Conservation (phyloP, 169 alveolate species). For the Theileria sp. region DNA sequence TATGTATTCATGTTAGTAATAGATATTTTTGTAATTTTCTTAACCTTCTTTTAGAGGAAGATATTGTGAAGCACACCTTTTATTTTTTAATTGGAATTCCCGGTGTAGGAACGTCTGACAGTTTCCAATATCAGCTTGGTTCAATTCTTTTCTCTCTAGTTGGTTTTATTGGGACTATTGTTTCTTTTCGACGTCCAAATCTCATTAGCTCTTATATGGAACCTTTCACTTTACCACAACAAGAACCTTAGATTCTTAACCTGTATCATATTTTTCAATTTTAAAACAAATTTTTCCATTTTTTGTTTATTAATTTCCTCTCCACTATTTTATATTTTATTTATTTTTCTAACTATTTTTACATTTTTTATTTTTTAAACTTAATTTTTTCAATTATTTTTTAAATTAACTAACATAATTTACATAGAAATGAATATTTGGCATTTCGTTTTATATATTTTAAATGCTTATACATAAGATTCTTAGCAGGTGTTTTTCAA, state of each 20-base stretch:
- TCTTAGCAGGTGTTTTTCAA: conserved; percentile 28
- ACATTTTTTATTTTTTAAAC: not conserved
- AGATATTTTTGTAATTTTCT: not conserved
- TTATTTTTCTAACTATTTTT: not conserved
- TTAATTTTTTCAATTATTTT: not conserved
- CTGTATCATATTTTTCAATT: conserved; percentile 3
- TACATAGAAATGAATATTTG: not conserved
- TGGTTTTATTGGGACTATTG: conserved; percentile 27
- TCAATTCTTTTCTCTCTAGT: conserved; percentile 17
- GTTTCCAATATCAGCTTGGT: conserved; percentile 25
- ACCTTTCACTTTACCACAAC: conserved; percentile 16
- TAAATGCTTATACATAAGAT: conserved; percentile 5
- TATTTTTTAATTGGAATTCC: conserved; percentile 29
- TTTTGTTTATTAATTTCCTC: conserved; percentile 7
- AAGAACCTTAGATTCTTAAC: not conserved
- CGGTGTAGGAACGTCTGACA: not conserved
- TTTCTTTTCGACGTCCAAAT: conserved; percentile 16
- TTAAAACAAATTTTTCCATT: not conserved
- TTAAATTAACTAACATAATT: not conserved
- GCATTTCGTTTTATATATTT: not conserved
- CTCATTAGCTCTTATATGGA: conserved; percentile 2
- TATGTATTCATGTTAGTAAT: not conserved
- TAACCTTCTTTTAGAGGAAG: conserved; percentile 22
- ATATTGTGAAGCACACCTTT: conserved; percentile 36
- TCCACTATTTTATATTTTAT: not conserved